Percentiles rank a stretch among this genome's conserved stretches.
phyloP scores from a whole-genome alignment of 2,329 filamentous ascomycete species.

The Venturia carpophila region DNA sequence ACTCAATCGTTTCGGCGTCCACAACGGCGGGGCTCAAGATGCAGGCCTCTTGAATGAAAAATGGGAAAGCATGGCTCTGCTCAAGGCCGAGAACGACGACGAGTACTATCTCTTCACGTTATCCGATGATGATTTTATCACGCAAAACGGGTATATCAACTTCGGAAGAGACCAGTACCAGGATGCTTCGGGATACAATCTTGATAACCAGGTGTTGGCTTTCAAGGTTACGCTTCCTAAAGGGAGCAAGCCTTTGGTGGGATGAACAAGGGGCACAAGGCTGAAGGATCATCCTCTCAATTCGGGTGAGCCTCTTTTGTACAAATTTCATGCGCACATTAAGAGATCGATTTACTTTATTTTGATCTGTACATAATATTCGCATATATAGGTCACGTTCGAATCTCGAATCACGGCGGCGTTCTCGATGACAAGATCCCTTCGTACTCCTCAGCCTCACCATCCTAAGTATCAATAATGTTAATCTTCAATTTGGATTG shows the following conservation, averaged over 20 bases:
- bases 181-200: constrained; percentile 49
- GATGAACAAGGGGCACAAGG: background rate
- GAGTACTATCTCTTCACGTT: constrained; percentile 62
- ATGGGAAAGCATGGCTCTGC: constrained; percentile 62
- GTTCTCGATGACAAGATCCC: background rate
- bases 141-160: constrained; percentile 58
- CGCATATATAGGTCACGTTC: background rate
- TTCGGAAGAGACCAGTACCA: constrained; percentile 48
- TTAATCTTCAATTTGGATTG: too few species aligned
- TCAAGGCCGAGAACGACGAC: constrained; percentile 44
- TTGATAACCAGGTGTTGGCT: constrained; percentile 57
- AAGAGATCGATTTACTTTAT: background rate
- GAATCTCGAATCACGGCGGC: background rate
- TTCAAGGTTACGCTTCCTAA: constrained; percentile 49
- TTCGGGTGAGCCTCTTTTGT: background rate
- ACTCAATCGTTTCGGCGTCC: constrained; percentile 56
- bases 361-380: background rate
- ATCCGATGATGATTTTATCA: constrained; percentile 70
- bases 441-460: background rate
- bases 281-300: background rate
- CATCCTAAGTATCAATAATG: too few species aligned
- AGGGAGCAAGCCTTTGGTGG: constrained; percentile 21
- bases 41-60: constrained; percentile 61
- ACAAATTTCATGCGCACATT: background rate
- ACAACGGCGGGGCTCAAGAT: constrained; percentile 59